Evolutionary conservation across 805 yeast species (phyloP), one percentile per base, ranked within the genome.

Genomic region (Cyberlindnera galapagoensis): DNA sequence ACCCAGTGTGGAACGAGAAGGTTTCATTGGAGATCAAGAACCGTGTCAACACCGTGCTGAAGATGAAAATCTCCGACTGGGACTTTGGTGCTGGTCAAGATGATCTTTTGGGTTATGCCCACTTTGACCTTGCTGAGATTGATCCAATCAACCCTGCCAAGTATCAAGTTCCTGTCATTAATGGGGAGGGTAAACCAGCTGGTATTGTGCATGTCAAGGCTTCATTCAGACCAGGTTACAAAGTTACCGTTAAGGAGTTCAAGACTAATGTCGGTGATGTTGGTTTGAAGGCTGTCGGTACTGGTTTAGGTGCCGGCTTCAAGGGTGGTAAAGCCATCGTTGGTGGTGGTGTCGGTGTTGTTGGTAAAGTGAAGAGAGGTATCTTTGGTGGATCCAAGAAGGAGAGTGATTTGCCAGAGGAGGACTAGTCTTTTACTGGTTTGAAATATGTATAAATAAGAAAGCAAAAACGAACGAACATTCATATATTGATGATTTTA

Each of bases 61-160:
- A 61, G 35, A 65, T 84, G 34, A 71, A 67, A 35, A 74, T 83
- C 11, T 68, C 53, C 51, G 99, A 92, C 55, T 90, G 97, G 96
- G 99, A 92, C 59, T 74, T 90, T 43, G 95, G 95, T 44, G 77
- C 85, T 28, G 86, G 78, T 37, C 74, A 72, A 39, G 90, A 92
- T 57, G 99, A 92, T 57, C 63, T 67, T 42, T 66, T 92, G 34
- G 95, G 97, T 35, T 64, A 62, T 20, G 83, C 76, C 8, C 46
- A 51, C 15, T 53, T 87, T 35, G 68, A 72, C 9, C 60, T 90
- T 36, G 55, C 71, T 0, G 72, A 74, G 10, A 62, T 88, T 13
- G 75, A 76, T 42, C 83, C 87, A 4, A 65, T 69, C 33, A 62
- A 63, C 18, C 69, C 71, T 17, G 57, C 62, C 11, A 76, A 70